Evolutionary conservation across 805 yeast genomes (phyloP).

Genomic region (Saccharomyces eubayanus): DNA sequence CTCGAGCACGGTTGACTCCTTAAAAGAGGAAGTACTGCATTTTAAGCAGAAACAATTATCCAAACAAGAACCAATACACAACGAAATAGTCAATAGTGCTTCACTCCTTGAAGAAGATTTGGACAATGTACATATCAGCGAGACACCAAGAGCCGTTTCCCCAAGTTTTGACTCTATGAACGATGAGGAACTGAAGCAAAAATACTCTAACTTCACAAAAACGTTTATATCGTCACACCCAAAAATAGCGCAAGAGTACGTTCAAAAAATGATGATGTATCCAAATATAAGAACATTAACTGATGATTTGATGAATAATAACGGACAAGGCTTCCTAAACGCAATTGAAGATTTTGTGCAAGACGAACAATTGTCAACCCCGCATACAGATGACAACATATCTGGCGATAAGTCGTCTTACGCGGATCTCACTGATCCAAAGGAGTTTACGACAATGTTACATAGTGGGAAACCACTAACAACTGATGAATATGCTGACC

Average conservation of each 20-base stretch:
- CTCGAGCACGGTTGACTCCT: conserved; percentile 18
- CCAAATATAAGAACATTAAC: conserved; percentile 55
- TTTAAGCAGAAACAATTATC: conserved; percentile 26
- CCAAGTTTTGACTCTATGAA: neutral
- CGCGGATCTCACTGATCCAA: conserved; percentile 13
- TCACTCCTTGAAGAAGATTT: neutral
- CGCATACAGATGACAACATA: neutral
- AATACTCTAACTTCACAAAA: conserved; percentile 25
- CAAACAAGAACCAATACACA: conserved; percentile 6
- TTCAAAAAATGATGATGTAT: conserved; percentile 27
- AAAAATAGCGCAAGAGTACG: conserved; percentile 29
- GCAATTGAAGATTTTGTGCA: conserved; percentile 72
- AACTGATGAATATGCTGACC: conserved; percentile 24
- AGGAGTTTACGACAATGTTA: conserved; percentile 23
- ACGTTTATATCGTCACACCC: conserved; percentile 30
- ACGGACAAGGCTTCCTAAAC: conserved; percentile 69
- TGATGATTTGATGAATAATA: conserved; percentile 56
- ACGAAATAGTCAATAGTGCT: neutral
- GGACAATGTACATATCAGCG: conserved; percentile 1
- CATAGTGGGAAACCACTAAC: conserved; percentile 27
- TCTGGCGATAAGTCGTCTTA: neutral
- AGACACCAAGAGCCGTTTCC: conserved; percentile 1
- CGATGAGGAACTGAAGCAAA: conserved; percentile 15
- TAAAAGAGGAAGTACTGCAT: conserved; percentile 29
- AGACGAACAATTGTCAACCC: conserved; percentile 22